phyloP scores from a whole-genome alignment of 352 stramenopile species.

The Globisporangium apiculatum region DNA sequence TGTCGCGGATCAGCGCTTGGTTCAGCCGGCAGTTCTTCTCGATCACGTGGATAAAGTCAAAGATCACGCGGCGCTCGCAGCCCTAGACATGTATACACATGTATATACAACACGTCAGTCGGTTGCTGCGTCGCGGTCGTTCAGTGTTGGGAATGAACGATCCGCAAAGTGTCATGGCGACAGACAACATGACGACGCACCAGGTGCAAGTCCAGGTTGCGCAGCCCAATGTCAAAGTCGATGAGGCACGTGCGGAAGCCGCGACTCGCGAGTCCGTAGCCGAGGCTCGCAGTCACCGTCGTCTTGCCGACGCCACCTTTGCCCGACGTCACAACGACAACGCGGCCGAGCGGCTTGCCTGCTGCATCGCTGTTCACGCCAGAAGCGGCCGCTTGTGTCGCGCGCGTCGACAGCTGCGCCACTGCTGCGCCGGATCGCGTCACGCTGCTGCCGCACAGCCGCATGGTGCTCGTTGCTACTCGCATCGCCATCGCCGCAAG shows the following conservation, averaged over 20 bases:
- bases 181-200: conserved; percentile 6
- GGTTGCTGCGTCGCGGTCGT: too few relatives aligned
- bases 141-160: too few relatives aligned
- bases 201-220: conserved; percentile 91
- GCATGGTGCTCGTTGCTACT: conserved; percentile 1
- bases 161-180: neutral
- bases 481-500: conserved; percentile 5
- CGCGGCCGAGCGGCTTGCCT: conserved; percentile 27
- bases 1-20: conserved; percentile 90
- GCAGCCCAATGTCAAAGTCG: conserved; percentile 92
- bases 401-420: conserved; percentile 6
- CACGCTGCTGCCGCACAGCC: neutral
- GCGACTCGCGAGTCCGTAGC: conserved; percentile 75
- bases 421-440: neutral
- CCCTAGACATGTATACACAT: conserved; percentile 15
- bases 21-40: conserved; percentile 85
- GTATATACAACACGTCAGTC: too few relatives aligned
- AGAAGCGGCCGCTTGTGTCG: neutral
- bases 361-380: neutral
- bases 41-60: conserved; percentile 93
- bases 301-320: conserved; percentile 93
- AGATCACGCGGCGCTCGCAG: conserved; percentile 91
- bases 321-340: conserved; percentile 89
- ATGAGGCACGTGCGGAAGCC: conserved; percentile 89
- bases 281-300: conserved; percentile 84